A percentile compares a stretch with the other conserved stretches of the same genome.
Conservation (phyloP, 345 rosid genomes). For the Ceriops tagal region DNA sequence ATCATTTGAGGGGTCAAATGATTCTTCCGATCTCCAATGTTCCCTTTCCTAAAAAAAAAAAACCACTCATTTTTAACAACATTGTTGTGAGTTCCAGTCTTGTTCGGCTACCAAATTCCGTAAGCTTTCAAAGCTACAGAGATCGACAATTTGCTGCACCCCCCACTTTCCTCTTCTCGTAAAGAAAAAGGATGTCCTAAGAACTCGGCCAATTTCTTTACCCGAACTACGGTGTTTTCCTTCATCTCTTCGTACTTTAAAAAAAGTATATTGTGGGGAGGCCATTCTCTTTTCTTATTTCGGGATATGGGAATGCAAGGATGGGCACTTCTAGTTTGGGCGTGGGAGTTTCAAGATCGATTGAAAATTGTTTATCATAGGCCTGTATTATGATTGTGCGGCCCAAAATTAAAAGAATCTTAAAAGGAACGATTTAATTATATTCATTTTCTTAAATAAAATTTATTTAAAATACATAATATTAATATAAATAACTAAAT, state of each 20-base stretch:
- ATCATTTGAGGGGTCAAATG: neutral
- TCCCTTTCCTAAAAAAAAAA: neutral
- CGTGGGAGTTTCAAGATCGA: no score
- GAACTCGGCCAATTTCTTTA: neutral
- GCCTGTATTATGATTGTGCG: no score
- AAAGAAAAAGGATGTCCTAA: neutral
- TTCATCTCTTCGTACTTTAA: constrained; percentile 8
- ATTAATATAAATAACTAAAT: no score
- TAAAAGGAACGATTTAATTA: no score
- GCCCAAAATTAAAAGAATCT: no score
- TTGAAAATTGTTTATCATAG: no score
- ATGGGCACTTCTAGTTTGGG: no score
- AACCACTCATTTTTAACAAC: neutral
- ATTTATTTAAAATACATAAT: no score
- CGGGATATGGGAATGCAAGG: no score
- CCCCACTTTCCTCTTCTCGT: neutral
- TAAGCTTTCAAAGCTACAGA: constrained; percentile 3
- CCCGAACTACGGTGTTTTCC: neutral
- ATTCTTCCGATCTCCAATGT: neutral
- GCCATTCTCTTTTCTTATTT: no score
- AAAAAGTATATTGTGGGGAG: neutral
- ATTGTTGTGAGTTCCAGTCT: no score
- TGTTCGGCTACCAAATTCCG: neutral
- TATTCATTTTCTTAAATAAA: no score
- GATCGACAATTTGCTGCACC: neutral